Evolutionary conservation across 768 basidiomycete species (phyloP), one percentile per base, ranked within the genome.

Genomic region (Amanita jacksonii): DNA sequence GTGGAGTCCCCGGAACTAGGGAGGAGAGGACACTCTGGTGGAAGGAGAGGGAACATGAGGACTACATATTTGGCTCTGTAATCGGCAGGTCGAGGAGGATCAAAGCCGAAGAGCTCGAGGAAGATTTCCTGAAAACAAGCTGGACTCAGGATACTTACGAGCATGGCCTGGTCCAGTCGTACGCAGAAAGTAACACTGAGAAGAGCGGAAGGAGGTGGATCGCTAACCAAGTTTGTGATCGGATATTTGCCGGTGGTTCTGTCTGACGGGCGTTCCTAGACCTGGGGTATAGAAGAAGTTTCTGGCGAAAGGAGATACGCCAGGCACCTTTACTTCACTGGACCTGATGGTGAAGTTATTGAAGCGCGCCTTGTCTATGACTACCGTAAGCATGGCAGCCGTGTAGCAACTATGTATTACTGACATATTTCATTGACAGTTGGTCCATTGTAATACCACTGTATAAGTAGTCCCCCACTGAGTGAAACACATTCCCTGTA

Each of bases 201-300:
- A 82, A 79, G 68, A 83, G 77, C 52, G 65, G 62, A 1, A 67
- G 51, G 13, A 68, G 64, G 4, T 88, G 85, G 85, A 73, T 63
- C 45, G 79, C 70, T 2, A 58, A 77, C 34, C 80, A 83, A 72
- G 85, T 81, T 63, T 51, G 2, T 3, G 13, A 5, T 24, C 19
- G n/a, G 5, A n/a, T n/a, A n/a, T n/a, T n/a, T n/a, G n/a, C n/a
- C n/a, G n/a, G n/a, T n/a, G n/a, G n/a, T n/a, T n/a, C n/a, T n/a
- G 10, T 22, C 19, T 25, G 6, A 24, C 28, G 25, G 41, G 48
- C 8, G 25, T 35, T 5, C 30, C 30, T 44, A 70, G 72, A 62
- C 68, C 12, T 87, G 84, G 84, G 85, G 83, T 18, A 69, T 85
- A 15, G 69, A 81, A 52, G 64, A 66, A 3, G 61, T 81, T 48